Conservation (phyloP, 2,329 filamentous ascomycete genomes). For the Pseudogymnoascus sp. region DNA sequence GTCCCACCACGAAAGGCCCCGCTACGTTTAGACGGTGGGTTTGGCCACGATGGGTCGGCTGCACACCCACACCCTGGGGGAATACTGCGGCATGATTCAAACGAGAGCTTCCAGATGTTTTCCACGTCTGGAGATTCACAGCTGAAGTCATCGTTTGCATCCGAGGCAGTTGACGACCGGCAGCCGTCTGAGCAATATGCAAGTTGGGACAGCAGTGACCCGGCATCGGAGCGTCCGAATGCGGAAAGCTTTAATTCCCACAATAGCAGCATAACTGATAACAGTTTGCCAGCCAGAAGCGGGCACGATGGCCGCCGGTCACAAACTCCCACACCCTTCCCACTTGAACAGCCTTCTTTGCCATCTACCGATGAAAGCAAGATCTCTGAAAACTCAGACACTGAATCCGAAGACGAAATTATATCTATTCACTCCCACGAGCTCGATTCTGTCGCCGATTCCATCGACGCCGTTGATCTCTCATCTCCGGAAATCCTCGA, state of each 20-base stretch:
- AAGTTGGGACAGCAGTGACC: neutral
- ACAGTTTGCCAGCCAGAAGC: neutral
- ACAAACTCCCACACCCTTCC: neutral
- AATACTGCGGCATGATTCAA: slow-evolving; percentile 45
- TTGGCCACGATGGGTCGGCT: slow-evolving; percentile 25
- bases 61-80: slow-evolving; percentile 23
- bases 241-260: slow-evolving; percentile 4
- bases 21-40: slow-evolving; percentile 17
- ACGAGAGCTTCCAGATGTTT: slow-evolving; percentile 54
- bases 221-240: neutral
- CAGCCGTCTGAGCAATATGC: neutral
- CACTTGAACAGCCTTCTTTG: slow-evolving; percentile 21
- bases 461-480: neutral
- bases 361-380: slow-evolving; percentile 10
- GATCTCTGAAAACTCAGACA: slow-evolving; percentile 1
- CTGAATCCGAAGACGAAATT: slow-evolving; percentile 13
- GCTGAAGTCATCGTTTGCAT: slow-evolving; percentile 9
- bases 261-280: neutral
- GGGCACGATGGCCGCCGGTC: neutral
- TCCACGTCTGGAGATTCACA: slow-evolving; percentile 47
- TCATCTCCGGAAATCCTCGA: slow-evolving; percentile 39
- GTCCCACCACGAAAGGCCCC: neutral
- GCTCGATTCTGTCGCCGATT: neutral
- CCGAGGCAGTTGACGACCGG: neutral
- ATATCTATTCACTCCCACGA: slow-evolving; percentile 11